Conservation (phyloP, 352 stramenopile species). For the Phytophthora aleatoria region DNA sequence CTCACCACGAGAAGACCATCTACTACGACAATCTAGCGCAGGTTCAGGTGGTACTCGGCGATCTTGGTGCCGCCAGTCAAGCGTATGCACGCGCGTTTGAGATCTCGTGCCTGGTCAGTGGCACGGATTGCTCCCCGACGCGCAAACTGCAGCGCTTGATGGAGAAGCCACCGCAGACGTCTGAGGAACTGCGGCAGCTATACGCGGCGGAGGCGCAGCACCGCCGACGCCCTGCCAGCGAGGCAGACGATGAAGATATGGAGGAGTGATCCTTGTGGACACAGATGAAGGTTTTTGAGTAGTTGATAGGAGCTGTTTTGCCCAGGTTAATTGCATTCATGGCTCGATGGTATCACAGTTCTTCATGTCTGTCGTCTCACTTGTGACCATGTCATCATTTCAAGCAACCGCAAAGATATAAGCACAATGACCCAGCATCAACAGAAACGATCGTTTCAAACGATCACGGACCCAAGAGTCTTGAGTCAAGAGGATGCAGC, state of each 20-base stretch:
- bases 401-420: too few relatives aligned
- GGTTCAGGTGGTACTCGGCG: conserved; percentile 65
- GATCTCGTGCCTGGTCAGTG: conserved; percentile 65
- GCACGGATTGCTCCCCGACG: conserved; percentile 62
- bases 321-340: not conserved
- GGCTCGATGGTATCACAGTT: not conserved
- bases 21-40: conserved; percentile 88
- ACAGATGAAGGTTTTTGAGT: conserved; percentile 11
- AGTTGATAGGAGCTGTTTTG: not conserved
- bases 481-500: not conserved
- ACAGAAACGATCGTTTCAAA: too few relatives aligned
- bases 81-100: conserved; percentile 66
- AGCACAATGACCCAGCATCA: too few relatives aligned
- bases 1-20: conserved; percentile 83
- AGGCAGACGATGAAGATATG: conserved; percentile 41
- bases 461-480: too few relatives aligned
- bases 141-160: conserved; percentile 62
- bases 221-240: conserved; percentile 30
- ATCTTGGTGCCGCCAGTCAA: conserved; percentile 49
- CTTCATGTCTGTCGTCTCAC: too few relatives aligned
- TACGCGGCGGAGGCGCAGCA: conserved; percentile 58
- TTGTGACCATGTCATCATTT: too few relatives aligned
- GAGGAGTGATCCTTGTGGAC: conserved; percentile 11
- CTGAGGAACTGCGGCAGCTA: conserved; percentile 60
- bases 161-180: conserved; percentile 65